These are phyloP conservation scores for Metschnikowia similis DNA, from an alignment of 805 yeast genomes.

Conservation along the genomic window DNA sequence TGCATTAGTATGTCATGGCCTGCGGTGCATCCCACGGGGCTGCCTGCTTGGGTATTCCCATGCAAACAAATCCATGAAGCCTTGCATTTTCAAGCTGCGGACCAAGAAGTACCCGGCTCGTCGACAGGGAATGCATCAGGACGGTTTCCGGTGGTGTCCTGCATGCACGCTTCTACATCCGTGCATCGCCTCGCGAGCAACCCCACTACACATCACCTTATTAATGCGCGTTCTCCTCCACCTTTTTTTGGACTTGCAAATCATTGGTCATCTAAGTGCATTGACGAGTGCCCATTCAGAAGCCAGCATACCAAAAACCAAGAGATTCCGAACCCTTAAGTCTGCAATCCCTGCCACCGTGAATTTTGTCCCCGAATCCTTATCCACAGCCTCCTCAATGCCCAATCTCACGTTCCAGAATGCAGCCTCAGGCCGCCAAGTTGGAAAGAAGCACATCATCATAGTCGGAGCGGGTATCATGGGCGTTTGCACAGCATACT, in stretches of 20 bases:
- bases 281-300: not conserved
- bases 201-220: constrained; percentile 1
- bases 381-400: constrained; percentile 14
- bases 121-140: not conserved
- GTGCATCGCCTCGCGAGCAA: constrained; percentile 3
- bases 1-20: too few species aligned
- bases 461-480: constrained; percentile 95
- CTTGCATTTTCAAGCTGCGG: not conserved
- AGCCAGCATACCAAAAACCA: not conserved
- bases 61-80: too few species aligned
- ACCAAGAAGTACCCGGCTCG: not conserved
- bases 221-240: constrained; percentile 1
- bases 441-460: constrained; percentile 70
- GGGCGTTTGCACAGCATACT: constrained; percentile 93
- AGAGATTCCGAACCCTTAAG: not conserved
- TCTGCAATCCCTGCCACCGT: not conserved
- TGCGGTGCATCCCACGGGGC: too few species aligned
- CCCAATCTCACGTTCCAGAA: constrained; percentile 32
- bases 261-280: not conserved
- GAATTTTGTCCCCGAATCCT: not conserved
- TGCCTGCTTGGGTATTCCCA: too few species aligned
- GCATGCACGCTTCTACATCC: not conserved
- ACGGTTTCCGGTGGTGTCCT: not conserved
- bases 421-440: constrained; percentile 44
- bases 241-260: not conserved